Evolutionary conservation across 83 land plant genomes (phyloP), one percentile per base, ranked within the genome.

Genomic region (Picea abies): DNA sequence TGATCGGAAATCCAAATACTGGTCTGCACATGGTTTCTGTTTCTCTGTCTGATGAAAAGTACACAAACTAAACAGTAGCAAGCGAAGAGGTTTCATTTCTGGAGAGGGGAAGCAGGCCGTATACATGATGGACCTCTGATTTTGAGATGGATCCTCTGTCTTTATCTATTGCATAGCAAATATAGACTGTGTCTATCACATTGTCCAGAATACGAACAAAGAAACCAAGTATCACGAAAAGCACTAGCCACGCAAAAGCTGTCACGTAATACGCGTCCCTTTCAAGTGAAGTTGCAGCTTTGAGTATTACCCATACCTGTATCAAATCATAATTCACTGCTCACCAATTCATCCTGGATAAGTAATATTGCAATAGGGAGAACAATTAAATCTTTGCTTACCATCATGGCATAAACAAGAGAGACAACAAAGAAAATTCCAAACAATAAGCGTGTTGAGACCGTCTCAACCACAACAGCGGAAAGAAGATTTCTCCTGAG

Each of bases 121-220:
- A 79, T 37, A 90, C 88, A 82, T 88, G 83, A 65, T 90, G 91
- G 10, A 87, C 81, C 19, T 88, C 79, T 32, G 83, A 39, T 69
- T 90, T 88, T 52, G 90, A 88, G 3, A 88, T 84, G 10, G 71
- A 78, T 20, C 88, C 88, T 65, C 49, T 60, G 60, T 90, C 91
- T 84, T 83, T 88, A 81, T 90, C 91, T 71, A 88, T 85, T 52
- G 91, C 87, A 71, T 83, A 90, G 84, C 91, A 85, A 16, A 88
- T 83, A 80, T 90, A 90, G 49, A 90, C 84, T 14, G 91, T 88
- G 37, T 90, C 88, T 11, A 90, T 79, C 14, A 88, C 64, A 76
- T 84, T 88, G 82, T 86, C 86, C 82, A 90, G 60, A 61, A 90
- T 82, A 58, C 76, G 82, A 52, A 76, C 69, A 35, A 87, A 88